Evolutionary conservation across 148 eudicot species (phyloP).

Genomic region (Euryodendron excelsum): DNA sequence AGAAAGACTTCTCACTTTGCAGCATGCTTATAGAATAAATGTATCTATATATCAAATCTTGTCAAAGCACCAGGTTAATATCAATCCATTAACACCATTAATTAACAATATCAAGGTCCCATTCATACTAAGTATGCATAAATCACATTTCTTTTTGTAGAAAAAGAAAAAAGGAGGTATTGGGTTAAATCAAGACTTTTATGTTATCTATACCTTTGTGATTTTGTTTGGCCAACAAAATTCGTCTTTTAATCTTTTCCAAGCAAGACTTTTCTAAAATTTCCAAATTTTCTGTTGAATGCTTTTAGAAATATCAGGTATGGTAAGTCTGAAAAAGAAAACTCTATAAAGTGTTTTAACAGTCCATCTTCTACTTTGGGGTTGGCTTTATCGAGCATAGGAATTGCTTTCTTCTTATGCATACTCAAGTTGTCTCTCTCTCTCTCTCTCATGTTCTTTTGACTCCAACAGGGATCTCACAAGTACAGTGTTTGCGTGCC

Average conservation of each 20-base stretch:
- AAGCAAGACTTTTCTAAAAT: constrained; percentile 4
- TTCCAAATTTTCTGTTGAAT: not conserved
- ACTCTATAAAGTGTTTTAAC: not conserved
- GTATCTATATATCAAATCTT: too few relatives aligned
- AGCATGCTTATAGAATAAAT: too few relatives aligned
- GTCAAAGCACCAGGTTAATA: too few relatives aligned
- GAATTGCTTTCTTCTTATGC: constrained; percentile 10
- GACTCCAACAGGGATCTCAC: constrained; percentile 6
- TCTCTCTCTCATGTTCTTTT: constrained; percentile 14
- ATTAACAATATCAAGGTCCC: too few relatives aligned
- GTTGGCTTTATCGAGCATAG: constrained; percentile 21
- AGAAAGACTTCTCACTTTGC: too few relatives aligned
- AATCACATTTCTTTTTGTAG: too few relatives aligned
- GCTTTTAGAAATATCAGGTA: not conserved
- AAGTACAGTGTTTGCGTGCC: not conserved
- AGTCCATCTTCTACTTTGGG: constrained; percentile 14
- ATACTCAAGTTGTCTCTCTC: constrained; percentile 13
- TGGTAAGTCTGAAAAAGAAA: constrained; percentile 18
- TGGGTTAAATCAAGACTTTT: not conserved
- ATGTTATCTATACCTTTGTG: not conserved
- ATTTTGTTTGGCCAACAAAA: not conserved
- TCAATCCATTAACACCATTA: too few relatives aligned
- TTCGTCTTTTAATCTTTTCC: constrained; percentile 5
- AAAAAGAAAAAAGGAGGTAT: too few relatives aligned
- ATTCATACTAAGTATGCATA: too few relatives aligned